Conservation (phyloP, 176 grass and related monocot genomes). For the Poa pratensis region DNA sequence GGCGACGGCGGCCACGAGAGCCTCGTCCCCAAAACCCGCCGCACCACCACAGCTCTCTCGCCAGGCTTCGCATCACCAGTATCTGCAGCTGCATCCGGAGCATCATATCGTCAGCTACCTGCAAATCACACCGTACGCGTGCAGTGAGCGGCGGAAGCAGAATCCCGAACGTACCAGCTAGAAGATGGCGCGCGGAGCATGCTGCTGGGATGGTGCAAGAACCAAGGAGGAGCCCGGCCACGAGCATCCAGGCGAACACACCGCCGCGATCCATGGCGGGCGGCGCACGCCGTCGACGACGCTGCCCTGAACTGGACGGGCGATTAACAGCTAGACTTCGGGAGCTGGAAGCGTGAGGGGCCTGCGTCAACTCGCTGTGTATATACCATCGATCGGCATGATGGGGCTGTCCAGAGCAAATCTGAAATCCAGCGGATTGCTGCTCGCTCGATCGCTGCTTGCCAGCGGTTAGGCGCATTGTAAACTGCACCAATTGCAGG, state of each 20-base stretch:
- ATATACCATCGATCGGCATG: conserved; percentile 11
- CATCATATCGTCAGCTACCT: neutral
- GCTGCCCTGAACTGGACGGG: neutral
- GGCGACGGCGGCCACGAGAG: neutral
- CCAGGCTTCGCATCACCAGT: neutral
- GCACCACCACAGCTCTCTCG: neutral
- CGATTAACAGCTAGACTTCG: neutral
- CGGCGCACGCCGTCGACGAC: neutral
- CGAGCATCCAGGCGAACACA: neutral
- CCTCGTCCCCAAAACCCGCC: conserved; percentile 24
- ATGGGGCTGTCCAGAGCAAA: neutral
- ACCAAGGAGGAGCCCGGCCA: neutral
- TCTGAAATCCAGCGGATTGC: conserved; percentile 23
- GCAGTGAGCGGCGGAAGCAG: neutral
- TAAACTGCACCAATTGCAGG: neutral
- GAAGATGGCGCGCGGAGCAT: conserved; percentile 7
- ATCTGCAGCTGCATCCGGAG: neutral
- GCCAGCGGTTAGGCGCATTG: neutral
- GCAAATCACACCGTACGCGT: neutral
- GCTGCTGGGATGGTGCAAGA: neutral
- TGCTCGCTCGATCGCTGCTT: neutral
- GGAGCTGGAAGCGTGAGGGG: neutral
- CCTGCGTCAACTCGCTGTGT: neutral
- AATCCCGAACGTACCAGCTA: neutral
- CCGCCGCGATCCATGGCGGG: neutral